phyloP scores from a whole-genome alignment of 352 stramenopile species.

The Phytophthora pseudosyringae region DNA sequence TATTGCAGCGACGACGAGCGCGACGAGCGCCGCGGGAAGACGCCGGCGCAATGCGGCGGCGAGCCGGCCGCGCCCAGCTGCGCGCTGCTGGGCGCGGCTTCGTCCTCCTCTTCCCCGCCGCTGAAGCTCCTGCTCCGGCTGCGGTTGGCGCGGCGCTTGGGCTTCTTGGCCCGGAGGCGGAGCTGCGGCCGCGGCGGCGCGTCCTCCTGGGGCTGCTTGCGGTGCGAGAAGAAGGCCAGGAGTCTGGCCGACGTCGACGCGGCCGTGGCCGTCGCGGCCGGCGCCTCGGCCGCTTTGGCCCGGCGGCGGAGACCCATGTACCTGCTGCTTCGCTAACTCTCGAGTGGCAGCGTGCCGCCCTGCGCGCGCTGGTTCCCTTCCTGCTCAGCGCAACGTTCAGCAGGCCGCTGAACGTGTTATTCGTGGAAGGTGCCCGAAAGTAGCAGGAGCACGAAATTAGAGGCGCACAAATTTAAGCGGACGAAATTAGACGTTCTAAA shows the following conservation, averaged over 20 bases:
- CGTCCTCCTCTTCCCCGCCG: constrained; percentile 24
- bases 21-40: constrained; percentile 41
- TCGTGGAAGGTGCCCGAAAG: constrained; percentile 10
- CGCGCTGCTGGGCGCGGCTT: constrained; percentile 44
- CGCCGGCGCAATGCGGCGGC: constrained; percentile 30
- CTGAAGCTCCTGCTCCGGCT: constrained; percentile 33
- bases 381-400: constrained; percentile 15
- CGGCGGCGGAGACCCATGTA: constrained; percentile 39
- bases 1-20: constrained; percentile 41
- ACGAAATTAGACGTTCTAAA: no score
- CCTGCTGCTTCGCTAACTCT: constrained; percentile 7
- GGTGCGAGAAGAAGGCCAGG: constrained; percentile 43
- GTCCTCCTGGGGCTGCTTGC: constrained; percentile 15
- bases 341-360: no score
- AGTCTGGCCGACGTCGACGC: constrained; percentile 28
- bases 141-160: constrained; percentile 12
- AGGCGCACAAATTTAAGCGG: constrained; percentile 8
- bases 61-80: constrained; percentile 43
- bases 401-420: constrained; percentile 13
- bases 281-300: constrained; percentile 25
- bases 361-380: no score
- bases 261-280: constrained; percentile 1
- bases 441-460: constrained; percentile 11
- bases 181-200: constrained; percentile 9
- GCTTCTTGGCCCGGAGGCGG: constrained; percentile 13